Base-by-base conservation (phyloP, 495 filamentous ascomycete species). In the Podospora australis region DNA sequence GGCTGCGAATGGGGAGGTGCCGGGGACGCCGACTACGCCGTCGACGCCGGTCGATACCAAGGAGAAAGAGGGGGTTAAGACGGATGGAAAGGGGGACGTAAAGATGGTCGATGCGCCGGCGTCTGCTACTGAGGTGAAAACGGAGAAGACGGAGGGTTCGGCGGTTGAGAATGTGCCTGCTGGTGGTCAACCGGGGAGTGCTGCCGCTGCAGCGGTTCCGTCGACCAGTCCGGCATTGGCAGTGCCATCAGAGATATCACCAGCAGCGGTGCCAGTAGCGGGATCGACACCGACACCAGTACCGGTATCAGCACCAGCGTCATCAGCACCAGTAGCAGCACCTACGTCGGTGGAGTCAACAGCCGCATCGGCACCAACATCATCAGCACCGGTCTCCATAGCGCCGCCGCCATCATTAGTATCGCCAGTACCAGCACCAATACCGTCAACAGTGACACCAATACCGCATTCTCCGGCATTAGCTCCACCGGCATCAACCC, bases 1-100 rank as follows among this genome's bases (percentile, higher is more conserved):
- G 4, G 61, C 69, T 39, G 52, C 58, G 8, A n/a, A n/a, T n/a
- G 59, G 69, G 40, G 51, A 58, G n/a, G 54, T 51, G 24, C 48
- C 52, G 2, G 28, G 48, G 4, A 54, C 54, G 29, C 53, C 59
- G 21, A 28, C 29, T 7, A 46, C 51, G 6, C 48, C 54, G 2
- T 14, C 19, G 10, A 43, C 40, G 22, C 40, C 40, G 23, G 40
- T 29, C 0, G n/a, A n/a, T n/a, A n/a, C n/a, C n/a, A n/a, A n/a
- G n/a, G 23, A 28, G 13, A n/a, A n/a, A 7, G 40, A 16, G n/a
- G 23, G 28, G 20, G 7, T 36, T n/a, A 36, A 36, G 32, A 6
- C 19, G n/a, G 39, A 36, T 7, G 64, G 49, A 25, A 54, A 54
- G 25, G 20, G 40, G 14, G 60, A 38, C 6, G 29, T 34, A 1